Base-by-base conservation (phyloP, 2,329 filamentous ascomycete species). In the Camillea tinctor region DNA sequence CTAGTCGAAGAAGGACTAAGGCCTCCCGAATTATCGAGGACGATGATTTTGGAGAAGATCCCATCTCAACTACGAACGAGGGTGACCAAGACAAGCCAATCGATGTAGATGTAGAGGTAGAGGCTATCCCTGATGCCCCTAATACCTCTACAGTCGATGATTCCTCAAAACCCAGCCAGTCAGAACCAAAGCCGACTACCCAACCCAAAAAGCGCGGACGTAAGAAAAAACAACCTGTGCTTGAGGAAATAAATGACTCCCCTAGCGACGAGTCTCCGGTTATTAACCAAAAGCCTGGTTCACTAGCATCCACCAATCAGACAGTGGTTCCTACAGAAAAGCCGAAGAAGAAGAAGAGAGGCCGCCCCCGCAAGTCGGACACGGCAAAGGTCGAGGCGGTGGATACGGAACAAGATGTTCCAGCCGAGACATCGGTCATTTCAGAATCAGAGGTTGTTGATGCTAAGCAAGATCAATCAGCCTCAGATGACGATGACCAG, bases 271-370 rank as follows among this genome's bases (percentile, higher is more conserved):
- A 57, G 26, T 17, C 56, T 5, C 26, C 57, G 21, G 52, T 50
- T 19, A 44, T 50, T 17, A 22, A 56, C 30, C 19, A 57, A 30
- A 54, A 57, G 17, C 55, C 52, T 20, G 20, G 49, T 11, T 9
- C 59, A 7, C n/a, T 53, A n/a, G 11, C 13, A 22, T 54, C 66
- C n/a, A 52, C 19, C 17, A 9, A 57, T 5, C 63, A 68, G 30
- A 52, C 50, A 11, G 65, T 66, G 44, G 52, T 48, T 8, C 51
- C 64, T 49, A 52, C 50, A 26, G 67, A 64, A 21, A 71, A 71
- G 17, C 61, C 69, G 9, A 73, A 71, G 66, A 74, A 69, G 66
- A 74, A 69, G 63, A 72, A 68, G 58, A 61, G 71, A 59, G 71
- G 71, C 21, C 64, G 70, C 8, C 70, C 71, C 11, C 65, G 69